Conservation (phyloP, 1,139 yeast genomes). For the Sugiyamaella neomexicana region DNA sequence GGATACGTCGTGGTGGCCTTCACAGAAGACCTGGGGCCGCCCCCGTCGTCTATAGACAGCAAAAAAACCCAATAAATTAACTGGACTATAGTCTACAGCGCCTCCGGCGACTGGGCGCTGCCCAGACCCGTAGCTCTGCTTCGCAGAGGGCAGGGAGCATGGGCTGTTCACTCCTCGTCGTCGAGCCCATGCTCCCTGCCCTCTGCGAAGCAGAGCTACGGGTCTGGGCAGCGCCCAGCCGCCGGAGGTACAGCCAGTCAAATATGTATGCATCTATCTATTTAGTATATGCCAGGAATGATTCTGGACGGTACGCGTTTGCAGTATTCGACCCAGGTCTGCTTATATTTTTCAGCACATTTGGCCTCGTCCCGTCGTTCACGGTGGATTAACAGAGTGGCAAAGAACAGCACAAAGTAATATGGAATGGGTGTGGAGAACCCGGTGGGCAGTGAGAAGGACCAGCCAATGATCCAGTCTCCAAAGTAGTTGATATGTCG, state of each 20-base stretch:
- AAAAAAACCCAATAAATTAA: constrained; percentile 38
- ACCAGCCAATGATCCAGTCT: constrained; percentile 88
- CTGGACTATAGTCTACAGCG: not conserved
- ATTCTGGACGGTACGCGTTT: constrained; percentile 81
- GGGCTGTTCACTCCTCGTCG: too few species aligned
- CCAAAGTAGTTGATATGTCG: constrained; percentile 96
- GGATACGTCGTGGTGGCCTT: constrained; percentile 88
- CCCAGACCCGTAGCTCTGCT: not conserved
- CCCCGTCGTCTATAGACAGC: constrained; percentile 40
- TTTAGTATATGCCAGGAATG: constrained; percentile 78
- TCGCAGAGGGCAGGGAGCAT: too few species aligned
- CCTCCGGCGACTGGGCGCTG: not conserved
- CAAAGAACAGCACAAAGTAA: constrained; percentile 83
- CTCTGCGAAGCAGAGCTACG: constrained; percentile 3
- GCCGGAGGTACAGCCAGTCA: not conserved
- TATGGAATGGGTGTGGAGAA: constrained; percentile 79
- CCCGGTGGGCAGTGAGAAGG: constrained; percentile 94
- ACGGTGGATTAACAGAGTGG: constrained; percentile 76
- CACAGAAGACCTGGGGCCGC: constrained; percentile 61
- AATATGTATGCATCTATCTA: not conserved
- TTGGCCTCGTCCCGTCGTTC: constrained; percentile 90
- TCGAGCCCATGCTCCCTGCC: not conserved
- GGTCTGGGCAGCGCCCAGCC: constrained; percentile 13
- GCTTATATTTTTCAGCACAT: constrained; percentile 82
- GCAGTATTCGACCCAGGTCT: constrained; percentile 82